Conservation (phyloP, 2,329 filamentous ascomycete species). For the Trematosphaeria pertusa region DNA sequence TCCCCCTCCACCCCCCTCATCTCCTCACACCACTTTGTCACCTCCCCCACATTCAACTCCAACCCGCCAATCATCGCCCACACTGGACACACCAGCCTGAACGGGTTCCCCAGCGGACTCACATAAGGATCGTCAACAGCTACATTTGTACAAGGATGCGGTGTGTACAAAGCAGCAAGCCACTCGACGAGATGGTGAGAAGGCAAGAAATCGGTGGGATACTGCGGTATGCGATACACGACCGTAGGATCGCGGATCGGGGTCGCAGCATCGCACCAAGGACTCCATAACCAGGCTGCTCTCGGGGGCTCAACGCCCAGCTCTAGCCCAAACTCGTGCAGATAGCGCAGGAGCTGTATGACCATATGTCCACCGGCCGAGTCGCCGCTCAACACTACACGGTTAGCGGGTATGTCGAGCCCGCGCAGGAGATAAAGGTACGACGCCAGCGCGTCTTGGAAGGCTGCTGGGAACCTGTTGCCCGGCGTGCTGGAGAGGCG, state of each 20-base stretch:
- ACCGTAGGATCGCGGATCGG: not conserved
- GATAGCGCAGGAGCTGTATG: constrained; percentile 50
- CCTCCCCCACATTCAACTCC: not conserved
- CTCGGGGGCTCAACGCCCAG: not conserved
- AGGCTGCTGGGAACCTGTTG: constrained; percentile 50
- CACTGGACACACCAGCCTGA: not conserved
- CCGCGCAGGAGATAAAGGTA: constrained; percentile 48
- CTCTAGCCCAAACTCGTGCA: constrained; percentile 17
- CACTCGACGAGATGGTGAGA: not conserved
- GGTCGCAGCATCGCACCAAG: not conserved
- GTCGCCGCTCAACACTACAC: constrained; percentile 52
- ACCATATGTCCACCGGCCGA: constrained; percentile 53
- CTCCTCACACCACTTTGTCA: not conserved
- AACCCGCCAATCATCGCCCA: not conserved
- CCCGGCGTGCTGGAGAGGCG: constrained; percentile 46
- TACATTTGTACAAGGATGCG: not conserved
- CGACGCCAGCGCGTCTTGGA: constrained; percentile 52
- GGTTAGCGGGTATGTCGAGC: constrained; percentile 38
- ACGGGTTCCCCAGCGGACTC: not conserved
- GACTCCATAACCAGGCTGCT: constrained; percentile 1
- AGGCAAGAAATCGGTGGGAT: not conserved
- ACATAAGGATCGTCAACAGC: not conserved
- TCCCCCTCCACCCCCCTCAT: not conserved
- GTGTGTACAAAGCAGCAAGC: not conserved
- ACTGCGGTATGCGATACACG: not conserved